These are phyloP conservation scores for Clonostachys rosea DNA, from an alignment of 2,329 filamentous ascomycete genomes.

Conservation along the genomic window DNA sequence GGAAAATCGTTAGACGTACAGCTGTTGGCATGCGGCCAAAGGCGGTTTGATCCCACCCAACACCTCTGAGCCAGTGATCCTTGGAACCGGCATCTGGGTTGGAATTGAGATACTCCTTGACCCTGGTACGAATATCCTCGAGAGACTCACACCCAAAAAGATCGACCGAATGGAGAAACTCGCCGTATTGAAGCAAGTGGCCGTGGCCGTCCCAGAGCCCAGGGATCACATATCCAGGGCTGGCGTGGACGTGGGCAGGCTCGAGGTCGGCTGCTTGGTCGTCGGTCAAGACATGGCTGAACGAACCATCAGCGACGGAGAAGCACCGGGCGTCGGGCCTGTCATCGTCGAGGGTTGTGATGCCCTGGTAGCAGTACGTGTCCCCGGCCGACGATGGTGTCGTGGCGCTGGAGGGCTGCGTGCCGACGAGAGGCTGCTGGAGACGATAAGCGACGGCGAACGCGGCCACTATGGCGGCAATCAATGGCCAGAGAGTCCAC, in stretches of 20 bases:
- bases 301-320: conserved; percentile 44
- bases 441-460: conserved; percentile 20
- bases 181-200: conserved; percentile 61
- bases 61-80: conserved; percentile 59
- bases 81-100: conserved; percentile 47
- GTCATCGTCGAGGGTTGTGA: conserved; percentile 27
- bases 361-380: conserved; percentile 31
- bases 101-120: conserved; percentile 43
- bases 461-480: conserved; percentile 8
- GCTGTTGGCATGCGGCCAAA: conserved; percentile 63
- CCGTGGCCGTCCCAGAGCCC: conserved; percentile 70
- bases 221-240: conserved; percentile 53
- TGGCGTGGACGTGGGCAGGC: conserved; percentile 16
- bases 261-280: conserved; percentile 26
- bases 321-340: conserved; percentile 47
- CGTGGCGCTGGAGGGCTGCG: conserved; percentile 8
- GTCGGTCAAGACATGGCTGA: conserved; percentile 22
- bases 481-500: too few relatives aligned
- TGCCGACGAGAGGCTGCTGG: conserved; percentile 11
- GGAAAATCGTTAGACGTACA: conserved; percentile 28
- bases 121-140: conserved; percentile 45
- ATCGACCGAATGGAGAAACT: conserved; percentile 62
- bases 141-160: conserved; percentile 55
- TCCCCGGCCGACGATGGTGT: conserved; percentile 1
- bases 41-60: conserved; percentile 67